These are phyloP conservation scores for Diversispora epigaea DNA, from an alignment of 192 early-diverging fungal genomes.

Conservation along the genomic window DNA sequence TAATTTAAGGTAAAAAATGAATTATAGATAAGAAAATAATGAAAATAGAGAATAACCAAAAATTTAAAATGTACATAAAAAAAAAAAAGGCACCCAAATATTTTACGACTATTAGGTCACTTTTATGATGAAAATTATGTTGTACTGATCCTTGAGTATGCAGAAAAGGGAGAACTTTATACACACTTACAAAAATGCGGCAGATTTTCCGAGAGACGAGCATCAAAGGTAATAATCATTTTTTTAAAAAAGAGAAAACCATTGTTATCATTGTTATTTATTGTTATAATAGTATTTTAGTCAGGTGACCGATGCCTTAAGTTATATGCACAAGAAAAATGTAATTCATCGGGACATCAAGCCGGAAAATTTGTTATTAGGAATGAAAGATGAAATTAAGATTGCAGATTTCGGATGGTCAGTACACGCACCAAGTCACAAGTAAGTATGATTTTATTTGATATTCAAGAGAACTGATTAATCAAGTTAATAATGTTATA, in stretches of 20 bases:
- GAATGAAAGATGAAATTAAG: conserved; percentile 84
- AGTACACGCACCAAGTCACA: conserved; percentile 77
- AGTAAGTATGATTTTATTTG: conserved; percentile 34
- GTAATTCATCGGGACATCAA: conserved; percentile 98
- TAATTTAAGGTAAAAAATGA: conserved; percentile 46
- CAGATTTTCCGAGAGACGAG: conserved; percentile 71
- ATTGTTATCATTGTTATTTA: neutral
- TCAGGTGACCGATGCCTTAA: conserved; percentile 83
- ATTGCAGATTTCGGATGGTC: conserved; percentile 99
- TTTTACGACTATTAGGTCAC: conserved; percentile 92
- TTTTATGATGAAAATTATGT: conserved; percentile 94
- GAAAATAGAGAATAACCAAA: too few species aligned
- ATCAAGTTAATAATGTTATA: neutral
- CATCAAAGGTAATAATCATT: conserved; percentile 60
- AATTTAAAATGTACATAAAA: neutral
- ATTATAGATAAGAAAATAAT: neutral
- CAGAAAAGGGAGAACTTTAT: conserved; percentile 92
- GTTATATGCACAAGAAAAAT: conserved; percentile 84
- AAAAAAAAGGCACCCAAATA: conserved; percentile 68
- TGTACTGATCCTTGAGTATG: conserved; percentile 93
- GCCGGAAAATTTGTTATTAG: conserved; percentile 91
- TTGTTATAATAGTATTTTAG: conserved; percentile 45
- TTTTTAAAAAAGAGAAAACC: neutral
- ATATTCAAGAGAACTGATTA: neutral
- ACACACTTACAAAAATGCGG: conserved; percentile 69